These are phyloP conservation scores for Gnaphalium uliginosum DNA, from an alignment of 129 eudicot genomes.

Conservation along the genomic window DNA sequence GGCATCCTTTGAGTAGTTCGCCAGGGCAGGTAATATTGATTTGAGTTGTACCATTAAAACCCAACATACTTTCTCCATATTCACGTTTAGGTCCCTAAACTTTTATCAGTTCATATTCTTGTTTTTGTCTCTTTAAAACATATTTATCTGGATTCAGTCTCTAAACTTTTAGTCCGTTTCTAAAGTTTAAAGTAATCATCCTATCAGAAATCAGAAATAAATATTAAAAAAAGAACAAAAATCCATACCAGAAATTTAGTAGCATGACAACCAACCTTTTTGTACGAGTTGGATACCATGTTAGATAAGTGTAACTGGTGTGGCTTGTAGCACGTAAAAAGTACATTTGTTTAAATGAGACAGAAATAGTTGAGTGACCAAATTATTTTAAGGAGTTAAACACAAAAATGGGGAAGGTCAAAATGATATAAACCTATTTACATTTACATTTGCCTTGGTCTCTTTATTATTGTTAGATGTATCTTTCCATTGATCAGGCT, in stretches of 20 bases:
- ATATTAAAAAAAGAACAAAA: too few relatives aligned
- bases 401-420: not conserved
- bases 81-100: not conserved
- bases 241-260: too few relatives aligned
- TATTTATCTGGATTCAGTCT: not conserved
- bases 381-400: not conserved
- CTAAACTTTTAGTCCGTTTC: too few relatives aligned
- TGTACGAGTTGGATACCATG: too few relatives aligned
- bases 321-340: not conserved
- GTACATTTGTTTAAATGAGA: not conserved
- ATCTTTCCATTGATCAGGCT: not conserved
- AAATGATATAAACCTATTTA: not conserved
- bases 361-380: not conserved
- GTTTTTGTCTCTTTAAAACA: not conserved
- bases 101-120: not conserved
- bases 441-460: not conserved
- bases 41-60: not conserved
- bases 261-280: too few relatives aligned
- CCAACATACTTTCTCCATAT: not conserved
- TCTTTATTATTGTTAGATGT: not conserved
- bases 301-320: not conserved
- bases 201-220: too few relatives aligned
- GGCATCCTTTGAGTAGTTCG: conserved; percentile 78
- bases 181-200: too few relatives aligned
- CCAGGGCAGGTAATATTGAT: conserved; percentile 70